Conservation (phyloP, 768 basidiomycete species). For the Pleurotus sapidus region DNA sequence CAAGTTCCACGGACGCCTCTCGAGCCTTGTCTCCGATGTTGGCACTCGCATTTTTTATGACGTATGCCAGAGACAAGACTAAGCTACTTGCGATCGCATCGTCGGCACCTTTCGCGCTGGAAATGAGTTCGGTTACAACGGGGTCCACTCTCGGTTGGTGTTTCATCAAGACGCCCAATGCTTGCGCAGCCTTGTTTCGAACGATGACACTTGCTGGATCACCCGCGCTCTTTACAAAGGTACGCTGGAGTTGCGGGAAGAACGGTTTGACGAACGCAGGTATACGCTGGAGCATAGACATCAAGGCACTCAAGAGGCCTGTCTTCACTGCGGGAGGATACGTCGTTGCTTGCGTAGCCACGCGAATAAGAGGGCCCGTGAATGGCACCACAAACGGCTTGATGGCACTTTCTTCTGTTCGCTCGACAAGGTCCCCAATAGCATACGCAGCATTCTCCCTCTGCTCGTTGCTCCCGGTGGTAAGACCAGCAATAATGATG, state of each 20-base stretch:
- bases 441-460: conserved; percentile 94
- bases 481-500: conserved; percentile 88
- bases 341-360: conserved; percentile 84
- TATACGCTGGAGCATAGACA: conserved; percentile 81
- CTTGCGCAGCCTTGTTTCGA: conserved; percentile 77
- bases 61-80: conserved; percentile 71
- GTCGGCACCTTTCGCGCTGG: conserved; percentile 53
- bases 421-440: conserved; percentile 92
- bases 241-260: conserved; percentile 96
- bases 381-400: conserved; percentile 95
- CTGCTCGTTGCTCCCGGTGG: conserved; percentile 92
- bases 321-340: conserved; percentile 93
- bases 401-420: conserved; percentile 77
- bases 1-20: conserved; percentile 71
- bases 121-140: conserved; percentile 84
- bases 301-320: conserved; percentile 84
- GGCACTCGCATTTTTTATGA: conserved; percentile 63
- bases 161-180: conserved; percentile 87
- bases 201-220: conserved; percentile 79
- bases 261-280: conserved; percentile 93
- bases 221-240: conserved; percentile 90
- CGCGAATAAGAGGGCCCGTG: conserved; percentile 93
- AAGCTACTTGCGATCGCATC: conserved; percentile 76
- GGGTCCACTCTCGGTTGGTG: conserved; percentile 91
- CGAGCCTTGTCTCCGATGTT: conserved; percentile 78